Evolutionary conservation across 768 basidiomycete genomes (phyloP), one percentile per base, ranked within the genome.

Genomic region (Plicaturopsis crispa): DNA sequence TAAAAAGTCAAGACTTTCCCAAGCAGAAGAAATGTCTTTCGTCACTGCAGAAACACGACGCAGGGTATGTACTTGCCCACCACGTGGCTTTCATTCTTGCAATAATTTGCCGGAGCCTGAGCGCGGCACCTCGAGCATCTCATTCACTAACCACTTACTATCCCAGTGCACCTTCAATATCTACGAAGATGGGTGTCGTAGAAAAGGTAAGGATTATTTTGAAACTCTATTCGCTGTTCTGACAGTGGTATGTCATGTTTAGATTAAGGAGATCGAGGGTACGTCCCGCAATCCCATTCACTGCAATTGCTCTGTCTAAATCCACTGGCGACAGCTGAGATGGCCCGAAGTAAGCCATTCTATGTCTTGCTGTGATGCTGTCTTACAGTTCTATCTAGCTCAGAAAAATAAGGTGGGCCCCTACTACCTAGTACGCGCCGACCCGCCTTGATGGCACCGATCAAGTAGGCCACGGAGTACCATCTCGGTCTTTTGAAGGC

Each of bases 181-280:
- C n/a, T n/a, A n/a, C 23, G 53, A 76, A 47, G 53, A 96, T 97
- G 93, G 93, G 92, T 52, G 78, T 96, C 53, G 72, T 91, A 51
- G 93, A 97, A 65, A 97, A 97, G 80, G 89, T 69, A 17, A n/a
- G 45, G 37, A 12, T 5, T 34, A 57, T n/a, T 14, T 24, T 19
- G 13, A 31, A 16, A 32, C 28, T 30, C 21, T 30, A n/a, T 26
- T 37, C 14, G 39, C 31, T 36, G 22, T 40, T 38, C 6, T 39
- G 49, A 10, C 45, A 24, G 20, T 24, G n/a, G 26, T 14, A 3
- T 36, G 24, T 34, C 23, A 11, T 24, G 23, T 16, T 11, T 39
- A 93, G 90, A 94, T 96, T 50, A 93, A 91, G 60, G 90, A 87
- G 60, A 94, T 94, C 46, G 89, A 97, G 75, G 87, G 89, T 89